Evolutionary conservation across 2,329 filamentous ascomycete species (phyloP).

Genomic region (Lasiodiplodia sp.): DNA sequence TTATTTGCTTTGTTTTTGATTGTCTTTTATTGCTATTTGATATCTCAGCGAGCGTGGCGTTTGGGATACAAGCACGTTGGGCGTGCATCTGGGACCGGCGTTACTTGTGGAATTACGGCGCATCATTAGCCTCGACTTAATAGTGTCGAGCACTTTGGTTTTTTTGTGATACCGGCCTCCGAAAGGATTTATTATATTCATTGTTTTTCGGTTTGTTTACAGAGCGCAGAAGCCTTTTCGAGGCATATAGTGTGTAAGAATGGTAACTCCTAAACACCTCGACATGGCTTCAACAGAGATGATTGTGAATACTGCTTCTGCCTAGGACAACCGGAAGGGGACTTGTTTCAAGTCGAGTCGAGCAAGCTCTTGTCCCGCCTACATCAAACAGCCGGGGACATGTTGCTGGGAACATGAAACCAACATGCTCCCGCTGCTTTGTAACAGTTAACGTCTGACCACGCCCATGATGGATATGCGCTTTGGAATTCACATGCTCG

Average conservation of each 20-base stretch:
- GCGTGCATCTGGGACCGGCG: conserved; percentile 8
- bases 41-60: conserved; percentile 16
- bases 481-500: not conserved
- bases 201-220: not conserved
- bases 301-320: not conserved
- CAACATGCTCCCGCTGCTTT: not conserved
- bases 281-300: not conserved
- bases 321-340: not conserved
- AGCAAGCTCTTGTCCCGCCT: not conserved
- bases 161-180: conserved; percentile 23
- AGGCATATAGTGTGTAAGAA: conserved; percentile 15
- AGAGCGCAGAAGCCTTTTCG: conserved; percentile 5
- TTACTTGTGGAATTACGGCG: conserved; percentile 3
- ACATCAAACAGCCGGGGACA: too few relatives aligned
- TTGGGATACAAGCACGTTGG: not conserved
- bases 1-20: not conserved
- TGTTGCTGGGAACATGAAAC: not conserved
- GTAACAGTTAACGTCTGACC: not conserved
- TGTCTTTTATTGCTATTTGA: not conserved
- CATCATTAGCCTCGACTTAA: conserved; percentile 3
- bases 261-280: conserved; percentile 11
- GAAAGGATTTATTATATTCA: conserved; percentile 15
- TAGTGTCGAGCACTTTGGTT: conserved; percentile 1
- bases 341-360: not conserved
- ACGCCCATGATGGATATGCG: not conserved